Percentiles rank a stretch among this genome's conserved stretches.
phyloP scores from a whole-genome alignment of 2,329 filamentous ascomycete genomes.

The Ophiosphaerella korrae region DNA sequence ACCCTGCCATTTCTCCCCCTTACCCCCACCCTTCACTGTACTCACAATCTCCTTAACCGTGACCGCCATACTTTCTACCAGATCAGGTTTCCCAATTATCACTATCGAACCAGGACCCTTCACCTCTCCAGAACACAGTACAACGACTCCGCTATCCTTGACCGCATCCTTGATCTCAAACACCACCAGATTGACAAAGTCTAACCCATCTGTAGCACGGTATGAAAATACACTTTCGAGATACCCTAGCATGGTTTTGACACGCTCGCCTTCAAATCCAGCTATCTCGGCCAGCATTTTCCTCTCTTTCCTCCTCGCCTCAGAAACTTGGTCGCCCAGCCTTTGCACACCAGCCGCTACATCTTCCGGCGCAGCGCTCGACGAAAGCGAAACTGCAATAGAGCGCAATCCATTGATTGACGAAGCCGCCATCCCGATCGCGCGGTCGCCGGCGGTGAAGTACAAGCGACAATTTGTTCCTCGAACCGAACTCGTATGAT shows the following conservation, averaged over 20 bases:
- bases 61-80: constrained; percentile 29
- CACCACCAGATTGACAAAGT: constrained; percentile 36
- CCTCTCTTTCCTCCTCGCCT: constrained; percentile 33
- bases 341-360: constrained; percentile 30
- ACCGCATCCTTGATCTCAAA: constrained; percentile 33
- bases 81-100: constrained; percentile 30
- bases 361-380: constrained; percentile 26
- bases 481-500: constrained; percentile 37
- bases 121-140: constrained; percentile 35
- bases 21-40: constrained; percentile 38
- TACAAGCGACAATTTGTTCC: constrained; percentile 39
- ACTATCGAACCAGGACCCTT: constrained; percentile 34
- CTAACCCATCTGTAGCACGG: constrained; percentile 33
- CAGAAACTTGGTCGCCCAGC: constrained; percentile 28
- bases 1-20: constrained; percentile 42
- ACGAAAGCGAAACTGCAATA: constrained; percentile 35
- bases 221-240: constrained; percentile 27
- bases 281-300: constrained; percentile 37
- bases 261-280: constrained; percentile 29
- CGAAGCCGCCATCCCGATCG: constrained; percentile 30
- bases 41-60: constrained; percentile 34
- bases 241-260: constrained; percentile 23
- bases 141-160: constrained; percentile 29
- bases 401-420: constrained; percentile 33
- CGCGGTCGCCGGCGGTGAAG: constrained; percentile 39